These are phyloP conservation scores for Fusarium beomiforme DNA, from an alignment of 2,329 filamentous ascomycete species.

Conservation along the genomic window DNA sequence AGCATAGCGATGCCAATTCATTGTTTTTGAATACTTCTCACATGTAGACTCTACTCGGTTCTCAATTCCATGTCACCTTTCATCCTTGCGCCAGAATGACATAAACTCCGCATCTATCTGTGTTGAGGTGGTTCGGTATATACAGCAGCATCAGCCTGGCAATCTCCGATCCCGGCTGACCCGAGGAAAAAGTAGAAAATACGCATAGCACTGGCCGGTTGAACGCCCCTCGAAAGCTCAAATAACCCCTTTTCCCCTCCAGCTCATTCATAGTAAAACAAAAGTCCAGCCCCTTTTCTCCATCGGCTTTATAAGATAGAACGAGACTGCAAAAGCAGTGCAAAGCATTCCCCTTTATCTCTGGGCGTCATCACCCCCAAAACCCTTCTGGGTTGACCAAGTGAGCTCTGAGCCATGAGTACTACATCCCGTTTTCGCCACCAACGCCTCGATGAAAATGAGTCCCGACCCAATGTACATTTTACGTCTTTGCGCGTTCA, in stretches of 20 bases:
- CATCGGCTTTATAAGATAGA: background rate
- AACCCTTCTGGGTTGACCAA: slow-evolving; percentile 17
- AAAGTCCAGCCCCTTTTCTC: slow-evolving; percentile 12
- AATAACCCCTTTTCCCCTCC: slow-evolving; percentile 5
- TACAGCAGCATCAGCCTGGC: slow-evolving; percentile 24
- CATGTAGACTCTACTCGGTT: background rate
- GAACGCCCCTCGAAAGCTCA: slow-evolving; percentile 38
- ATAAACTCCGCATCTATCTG: slow-evolving; percentile 30
- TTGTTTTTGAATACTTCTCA: background rate
- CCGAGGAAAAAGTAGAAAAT: slow-evolving; percentile 11
- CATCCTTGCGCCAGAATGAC: slow-evolving; percentile 11
- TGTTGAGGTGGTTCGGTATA: slow-evolving; percentile 25
- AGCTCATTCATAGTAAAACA: slow-evolving; percentile 24
- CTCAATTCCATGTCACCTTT: slow-evolving; percentile 7
- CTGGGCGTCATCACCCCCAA: background rate
- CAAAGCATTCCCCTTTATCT: background rate
- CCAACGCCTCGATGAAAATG: slow-evolving; percentile 37
- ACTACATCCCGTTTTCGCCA: background rate
- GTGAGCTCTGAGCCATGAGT: slow-evolving; percentile 5
- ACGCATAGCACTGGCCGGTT: slow-evolving; percentile 36
- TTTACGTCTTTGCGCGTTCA: slow-evolving; percentile 18
- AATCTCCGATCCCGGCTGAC: slow-evolving; percentile 1
- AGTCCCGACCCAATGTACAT: slow-evolving; percentile 28
- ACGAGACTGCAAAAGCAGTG: slow-evolving; percentile 1
- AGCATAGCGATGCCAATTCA: slow-evolving; percentile 28